phyloP scores from a whole-genome alignment of 768 basidiomycete genomes.

The Phlebiopsis flavidoalba region DNA sequence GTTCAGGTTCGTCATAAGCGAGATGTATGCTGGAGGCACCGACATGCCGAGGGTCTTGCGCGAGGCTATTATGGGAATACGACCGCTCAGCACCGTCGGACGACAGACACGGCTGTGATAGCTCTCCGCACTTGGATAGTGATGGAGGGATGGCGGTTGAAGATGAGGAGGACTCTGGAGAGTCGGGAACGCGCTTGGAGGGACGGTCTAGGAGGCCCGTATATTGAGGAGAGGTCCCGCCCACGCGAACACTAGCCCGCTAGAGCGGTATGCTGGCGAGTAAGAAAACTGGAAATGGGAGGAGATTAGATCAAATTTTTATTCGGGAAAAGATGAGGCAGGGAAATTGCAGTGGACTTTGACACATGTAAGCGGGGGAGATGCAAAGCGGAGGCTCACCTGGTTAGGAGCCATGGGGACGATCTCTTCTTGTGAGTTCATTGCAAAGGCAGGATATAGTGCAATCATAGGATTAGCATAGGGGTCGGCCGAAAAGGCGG shows the following conservation, averaged over 20 bases:
- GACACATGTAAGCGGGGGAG: not conserved
- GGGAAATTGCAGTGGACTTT: too few species aligned
- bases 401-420: slow-evolving; percentile 8
- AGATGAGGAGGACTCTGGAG: not conserved
- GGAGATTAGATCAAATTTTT: not conserved
- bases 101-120: not conserved
- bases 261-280: not conserved
- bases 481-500: slow-evolving; percentile 31
- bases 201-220: not conserved
- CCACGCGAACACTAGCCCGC: not conserved
- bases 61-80: not conserved
- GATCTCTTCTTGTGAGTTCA: slow-evolving; percentile 23
- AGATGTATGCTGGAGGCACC: slow-evolving; percentile 5
- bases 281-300: not conserved
- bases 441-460: slow-evolving; percentile 15
- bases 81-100: slow-evolving; percentile 3
- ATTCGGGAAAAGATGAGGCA: not conserved
- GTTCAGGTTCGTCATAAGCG: slow-evolving; percentile 10
- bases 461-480: slow-evolving; percentile 21
- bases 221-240: slow-evolving; percentile 3
- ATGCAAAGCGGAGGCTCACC: slow-evolving; percentile 10
- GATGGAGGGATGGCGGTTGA: not conserved
- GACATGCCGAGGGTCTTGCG: slow-evolving; percentile 2
- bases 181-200: not conserved
- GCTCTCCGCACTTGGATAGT: not conserved